A percentile compares a stretch with the other conserved stretches of the same genome.
These are phyloP conservation scores for Pistacia atlantica DNA, from an alignment of 345 rosid genomes.

Conservation along the genomic window DNA sequence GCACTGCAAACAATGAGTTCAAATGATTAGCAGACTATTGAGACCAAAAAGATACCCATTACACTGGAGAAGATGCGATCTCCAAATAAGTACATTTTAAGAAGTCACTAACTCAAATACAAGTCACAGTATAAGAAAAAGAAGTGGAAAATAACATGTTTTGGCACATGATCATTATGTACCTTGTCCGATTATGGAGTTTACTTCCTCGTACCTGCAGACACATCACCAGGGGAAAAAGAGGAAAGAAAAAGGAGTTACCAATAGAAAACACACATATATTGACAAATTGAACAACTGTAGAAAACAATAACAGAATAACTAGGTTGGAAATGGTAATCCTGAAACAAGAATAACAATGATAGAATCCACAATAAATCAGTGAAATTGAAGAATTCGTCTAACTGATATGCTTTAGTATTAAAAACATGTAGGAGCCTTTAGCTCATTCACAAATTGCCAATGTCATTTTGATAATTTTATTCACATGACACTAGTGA, in stretches of 20 bases:
- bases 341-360: background rate
- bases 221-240: conserved; percentile 16
- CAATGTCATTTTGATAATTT: background rate
- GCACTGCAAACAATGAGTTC: conserved; percentile 64
- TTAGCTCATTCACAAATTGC: background rate
- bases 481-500: background rate
- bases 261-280: background rate
- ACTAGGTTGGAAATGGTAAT: background rate
- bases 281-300: background rate
- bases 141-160: conserved; percentile 1
- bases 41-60: background rate
- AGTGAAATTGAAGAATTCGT: background rate
- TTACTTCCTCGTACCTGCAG: conserved; percentile 93
- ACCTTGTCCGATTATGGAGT: conserved; percentile 96
- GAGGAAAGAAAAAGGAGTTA: conserved; percentile 2
- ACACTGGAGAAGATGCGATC: background rate
- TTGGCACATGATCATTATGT: conserved; percentile 24
- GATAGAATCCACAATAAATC: background rate
- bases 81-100: conserved; percentile 6
- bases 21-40: background rate
- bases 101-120: background rate
- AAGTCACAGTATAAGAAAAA: background rate
- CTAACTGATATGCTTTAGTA: background rate
- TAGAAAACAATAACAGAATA: background rate
- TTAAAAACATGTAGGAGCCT: background rate